Evolutionary conservation across 2,329 filamentous ascomycete species (phyloP).

Genomic region (Microdochium paspali): DNA sequence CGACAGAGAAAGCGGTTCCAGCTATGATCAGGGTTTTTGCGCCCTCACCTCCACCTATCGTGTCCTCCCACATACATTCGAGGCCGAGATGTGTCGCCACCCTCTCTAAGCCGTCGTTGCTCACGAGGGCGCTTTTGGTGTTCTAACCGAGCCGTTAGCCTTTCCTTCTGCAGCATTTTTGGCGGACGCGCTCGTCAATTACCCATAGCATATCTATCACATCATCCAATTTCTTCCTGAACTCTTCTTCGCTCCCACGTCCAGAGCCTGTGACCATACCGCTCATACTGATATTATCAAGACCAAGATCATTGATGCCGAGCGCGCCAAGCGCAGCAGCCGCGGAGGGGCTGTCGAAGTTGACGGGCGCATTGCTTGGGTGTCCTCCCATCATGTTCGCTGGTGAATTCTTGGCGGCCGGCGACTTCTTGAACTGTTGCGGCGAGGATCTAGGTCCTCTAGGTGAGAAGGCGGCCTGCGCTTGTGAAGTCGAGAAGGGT

Average conservation of each 20-base stretch:
- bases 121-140: constrained; percentile 51
- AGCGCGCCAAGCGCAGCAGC: constrained; percentile 51
- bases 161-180: constrained; percentile 19
- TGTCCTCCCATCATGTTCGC: constrained; percentile 35
- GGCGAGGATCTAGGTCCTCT: constrained; percentile 49
- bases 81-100: constrained; percentile 59
- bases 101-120: constrained; percentile 65
- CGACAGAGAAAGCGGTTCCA: constrained; percentile 49
- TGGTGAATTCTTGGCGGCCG: constrained; percentile 27
- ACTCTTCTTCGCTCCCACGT: constrained; percentile 42
- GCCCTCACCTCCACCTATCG: constrained; percentile 35
- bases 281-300: constrained; percentile 40
- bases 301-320: constrained; percentile 42
- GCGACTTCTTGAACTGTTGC: constrained; percentile 55
- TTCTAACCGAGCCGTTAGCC: constrained; percentile 13
- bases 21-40: constrained; percentile 51
- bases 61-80: constrained; percentile 51
- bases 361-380: constrained; percentile 34
- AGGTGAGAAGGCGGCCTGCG: constrained; percentile 50
- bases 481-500: constrained; percentile 48
- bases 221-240: constrained; percentile 40
- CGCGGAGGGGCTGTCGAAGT: constrained; percentile 56
- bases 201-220: constrained; percentile 42
- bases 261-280: constrained; percentile 30
- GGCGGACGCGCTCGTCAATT: constrained; percentile 20